Evolutionary conservation across 306 rosid genomes (phyloP).

Genomic region (Acacia crassicarpa): DNA sequence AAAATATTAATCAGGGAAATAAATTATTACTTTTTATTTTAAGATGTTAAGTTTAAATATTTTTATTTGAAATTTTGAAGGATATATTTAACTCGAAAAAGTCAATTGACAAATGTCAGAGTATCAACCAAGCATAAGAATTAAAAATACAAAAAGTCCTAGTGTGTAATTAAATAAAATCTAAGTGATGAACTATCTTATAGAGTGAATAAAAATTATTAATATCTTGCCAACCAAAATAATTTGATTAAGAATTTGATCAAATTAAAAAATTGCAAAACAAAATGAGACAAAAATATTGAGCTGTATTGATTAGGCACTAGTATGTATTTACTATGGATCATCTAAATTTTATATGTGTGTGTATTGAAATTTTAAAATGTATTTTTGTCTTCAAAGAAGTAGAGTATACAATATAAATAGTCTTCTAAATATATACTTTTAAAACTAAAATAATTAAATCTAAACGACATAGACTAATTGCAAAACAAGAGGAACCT

Average conservation of each 20-base stretch:
- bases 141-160: too few relatives aligned
- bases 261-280: background rate
- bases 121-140: background rate
- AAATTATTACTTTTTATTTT: too few relatives aligned
- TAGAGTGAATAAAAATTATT: background rate
- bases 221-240: background rate
- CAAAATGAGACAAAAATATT: background rate
- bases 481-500: background rate
- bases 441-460: too few relatives aligned
- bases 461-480: too few relatives aligned
- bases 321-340: background rate
- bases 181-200: background rate
- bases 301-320: background rate
- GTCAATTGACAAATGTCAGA: conserved; percentile 2
- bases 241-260: too few relatives aligned
- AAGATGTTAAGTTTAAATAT: too few relatives aligned
- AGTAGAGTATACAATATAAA: too few relatives aligned
- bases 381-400: too few relatives aligned
- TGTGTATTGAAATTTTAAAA: too few relatives aligned
- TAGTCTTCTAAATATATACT: background rate
- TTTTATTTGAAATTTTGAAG: background rate
- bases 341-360: too few relatives aligned
- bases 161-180: too few relatives aligned
- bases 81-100: background rate
- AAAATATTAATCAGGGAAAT: too few relatives aligned